These are phyloP conservation scores for Mycosphaerella sp. DNA, from an alignment of 2,329 filamentous ascomycete genomes.

Conservation along the genomic window DNA sequence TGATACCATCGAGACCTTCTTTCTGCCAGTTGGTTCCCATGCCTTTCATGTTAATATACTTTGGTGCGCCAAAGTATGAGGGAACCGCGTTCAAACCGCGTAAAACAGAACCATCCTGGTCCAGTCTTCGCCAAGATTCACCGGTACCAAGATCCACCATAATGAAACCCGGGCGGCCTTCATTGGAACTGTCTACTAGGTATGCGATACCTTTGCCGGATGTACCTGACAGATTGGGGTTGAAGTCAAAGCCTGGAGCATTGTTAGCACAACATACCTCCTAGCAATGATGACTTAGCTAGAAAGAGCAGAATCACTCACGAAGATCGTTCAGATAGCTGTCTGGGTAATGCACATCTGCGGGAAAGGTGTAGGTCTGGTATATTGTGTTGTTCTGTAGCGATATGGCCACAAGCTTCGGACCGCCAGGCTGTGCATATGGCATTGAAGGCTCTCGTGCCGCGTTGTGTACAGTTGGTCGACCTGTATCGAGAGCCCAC, in stretches of 20 bases:
- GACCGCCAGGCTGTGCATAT: constrained; percentile 42
- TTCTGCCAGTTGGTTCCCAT: constrained; percentile 28
- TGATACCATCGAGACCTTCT: constrained; percentile 37
- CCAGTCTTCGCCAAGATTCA: constrained; percentile 39
- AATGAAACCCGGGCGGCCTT: constrained; percentile 44
- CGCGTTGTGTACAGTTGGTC: constrained; percentile 40
- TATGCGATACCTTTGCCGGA: constrained; percentile 41
- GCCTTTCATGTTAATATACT: constrained; percentile 29
- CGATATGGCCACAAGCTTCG: constrained; percentile 42
- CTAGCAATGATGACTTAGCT: too few species aligned
- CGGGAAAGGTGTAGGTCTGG: constrained; percentile 40
- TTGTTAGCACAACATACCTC: not conserved
- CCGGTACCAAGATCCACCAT: constrained; percentile 42
- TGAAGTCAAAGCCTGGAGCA: constrained; percentile 37
- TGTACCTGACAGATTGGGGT: constrained; percentile 36
- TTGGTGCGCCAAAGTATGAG: constrained; percentile 31
- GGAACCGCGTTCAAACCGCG: constrained; percentile 31
- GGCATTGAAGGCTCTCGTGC: constrained; percentile 37
- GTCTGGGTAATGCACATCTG: constrained; percentile 42
- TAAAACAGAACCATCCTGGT: constrained; percentile 31
- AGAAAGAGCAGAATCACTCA: not conserved
- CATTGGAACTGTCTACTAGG: constrained; percentile 43
- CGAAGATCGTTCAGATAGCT: constrained; percentile 45
- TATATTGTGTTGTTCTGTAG: constrained; percentile 39
- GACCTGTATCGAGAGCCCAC: constrained; percentile 44